Evolutionary conservation across 148 eudicot genomes (phyloP).

Genomic region (Fagopyrum esculentum): DNA sequence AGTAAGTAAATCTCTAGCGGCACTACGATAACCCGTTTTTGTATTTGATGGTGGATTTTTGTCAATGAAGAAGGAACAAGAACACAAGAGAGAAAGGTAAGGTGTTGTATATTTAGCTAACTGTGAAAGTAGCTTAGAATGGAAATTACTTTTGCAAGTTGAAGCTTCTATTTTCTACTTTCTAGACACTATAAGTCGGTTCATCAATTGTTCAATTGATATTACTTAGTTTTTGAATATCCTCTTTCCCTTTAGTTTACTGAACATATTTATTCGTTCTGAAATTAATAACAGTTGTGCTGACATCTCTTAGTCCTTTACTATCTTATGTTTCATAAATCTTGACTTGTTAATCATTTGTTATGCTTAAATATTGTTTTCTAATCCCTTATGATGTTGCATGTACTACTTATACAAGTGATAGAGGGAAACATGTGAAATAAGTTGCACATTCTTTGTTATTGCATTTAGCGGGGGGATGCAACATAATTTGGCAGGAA

Average conservation of each 20-base stretch:
- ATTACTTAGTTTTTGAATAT: too few species aligned
- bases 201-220: too few species aligned
- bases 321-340: constrained; percentile 3
- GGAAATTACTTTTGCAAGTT: neutral
- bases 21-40: constrained; percentile 87
- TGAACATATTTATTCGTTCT: neutral
- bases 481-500: too few species aligned
- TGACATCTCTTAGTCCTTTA: neutral
- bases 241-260: too few species aligned
- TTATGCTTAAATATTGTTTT: neutral
- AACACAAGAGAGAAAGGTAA: constrained; percentile 84
- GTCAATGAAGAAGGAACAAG: constrained; percentile 95
- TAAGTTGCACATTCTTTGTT: neutral
- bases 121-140: neutral
- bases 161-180: neutral
- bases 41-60: constrained; percentile 90
- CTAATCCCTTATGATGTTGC: neutral
- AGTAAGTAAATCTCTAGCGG: constrained; percentile 65
- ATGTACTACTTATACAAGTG: neutral
- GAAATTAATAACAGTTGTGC: neutral
- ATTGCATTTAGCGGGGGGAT: too few species aligned
- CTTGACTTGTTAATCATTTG: neutral
- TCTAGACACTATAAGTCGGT: too few species aligned
- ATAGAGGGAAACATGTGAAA: neutral
- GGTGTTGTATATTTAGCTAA: neutral